phyloP scores from a whole-genome alignment of 1,139 yeast species.

The Sugiyamaella grinbergsii region DNA sequence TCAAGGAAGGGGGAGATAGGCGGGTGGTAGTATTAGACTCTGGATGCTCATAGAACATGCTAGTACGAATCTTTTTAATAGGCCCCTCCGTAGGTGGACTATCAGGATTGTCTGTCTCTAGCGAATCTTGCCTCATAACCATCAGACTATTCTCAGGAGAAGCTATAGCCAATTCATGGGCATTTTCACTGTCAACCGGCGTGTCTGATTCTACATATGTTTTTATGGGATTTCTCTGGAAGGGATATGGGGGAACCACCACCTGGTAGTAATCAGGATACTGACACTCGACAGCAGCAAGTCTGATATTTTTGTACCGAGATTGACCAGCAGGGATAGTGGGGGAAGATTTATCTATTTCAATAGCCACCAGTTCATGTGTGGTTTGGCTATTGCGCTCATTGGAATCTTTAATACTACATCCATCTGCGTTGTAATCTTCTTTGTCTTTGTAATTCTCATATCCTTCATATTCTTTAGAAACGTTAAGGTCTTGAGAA shows the following conservation, averaged over 20 bases:
- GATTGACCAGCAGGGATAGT: slow-evolving; percentile 9
- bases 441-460: neutral
- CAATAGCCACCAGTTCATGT: too few relatives aligned
- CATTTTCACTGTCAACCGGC: neutral
- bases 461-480: neutral
- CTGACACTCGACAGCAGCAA: slow-evolving; percentile 21
- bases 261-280: slow-evolving; percentile 17
- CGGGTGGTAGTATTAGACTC: neutral
- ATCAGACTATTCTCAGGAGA: neutral
- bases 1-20: neutral
- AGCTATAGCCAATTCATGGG: neutral
- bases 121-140: neutral
- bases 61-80: neutral
- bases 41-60: neutral
- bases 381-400: too few relatives aligned
- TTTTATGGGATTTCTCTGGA: neutral
- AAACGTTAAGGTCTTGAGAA: neutral
- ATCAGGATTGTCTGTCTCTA: slow-evolving; percentile 4
- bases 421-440: neutral
- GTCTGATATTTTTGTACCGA: slow-evolving; percentile 7
- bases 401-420: too few relatives aligned
- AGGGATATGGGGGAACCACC: slow-evolving; percentile 21
- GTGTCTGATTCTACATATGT: slow-evolving; percentile 14
- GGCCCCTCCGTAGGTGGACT: slow-evolving; percentile 12
- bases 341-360: neutral